A percentile compares a stretch with the other conserved stretches of the same genome.
phyloP scores from a whole-genome alignment of 1,284 basidiomycete genomes.

The Tilletia walkeri region DNA sequence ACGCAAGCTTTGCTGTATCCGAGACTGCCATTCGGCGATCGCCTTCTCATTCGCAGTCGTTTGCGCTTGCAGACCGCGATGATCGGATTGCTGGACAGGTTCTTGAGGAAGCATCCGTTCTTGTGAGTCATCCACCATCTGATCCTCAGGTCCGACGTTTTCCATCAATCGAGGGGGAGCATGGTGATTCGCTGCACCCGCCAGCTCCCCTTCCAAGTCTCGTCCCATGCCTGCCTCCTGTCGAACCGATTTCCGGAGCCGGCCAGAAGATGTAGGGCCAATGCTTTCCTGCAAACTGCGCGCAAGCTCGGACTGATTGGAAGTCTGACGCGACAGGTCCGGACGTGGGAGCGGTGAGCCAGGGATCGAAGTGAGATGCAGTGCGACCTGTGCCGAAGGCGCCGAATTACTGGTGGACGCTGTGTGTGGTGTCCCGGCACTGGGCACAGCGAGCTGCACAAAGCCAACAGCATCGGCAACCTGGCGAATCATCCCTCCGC shows the following conservation, averaged over 20 bases:
- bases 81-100: background rate
- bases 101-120: background rate
- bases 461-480: conserved; percentile 12
- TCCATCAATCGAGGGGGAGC: background rate
- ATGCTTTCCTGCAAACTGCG: background rate
- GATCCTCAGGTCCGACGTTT: conserved; percentile 1
- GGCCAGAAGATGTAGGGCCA: background rate
- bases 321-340: background rate
- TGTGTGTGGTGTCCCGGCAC: background rate
- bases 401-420: background rate
- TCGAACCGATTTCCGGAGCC: conserved; percentile 35
- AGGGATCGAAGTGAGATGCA: background rate
- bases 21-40: conserved; percentile 1
- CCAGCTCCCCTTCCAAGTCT: conserved; percentile 42
- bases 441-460: conserved; percentile 20
- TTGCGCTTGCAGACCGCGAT: background rate
- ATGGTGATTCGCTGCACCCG: background rate
- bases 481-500: background rate
- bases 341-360: background rate
- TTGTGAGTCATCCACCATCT: background rate
- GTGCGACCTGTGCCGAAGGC: background rate
- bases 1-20: background rate
- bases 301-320: background rate
- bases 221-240: conserved; percentile 45
- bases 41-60: background rate